phyloP scores from a whole-genome alignment of 2,329 filamentous ascomycete species.

The Cladorrhinum sp. region DNA sequence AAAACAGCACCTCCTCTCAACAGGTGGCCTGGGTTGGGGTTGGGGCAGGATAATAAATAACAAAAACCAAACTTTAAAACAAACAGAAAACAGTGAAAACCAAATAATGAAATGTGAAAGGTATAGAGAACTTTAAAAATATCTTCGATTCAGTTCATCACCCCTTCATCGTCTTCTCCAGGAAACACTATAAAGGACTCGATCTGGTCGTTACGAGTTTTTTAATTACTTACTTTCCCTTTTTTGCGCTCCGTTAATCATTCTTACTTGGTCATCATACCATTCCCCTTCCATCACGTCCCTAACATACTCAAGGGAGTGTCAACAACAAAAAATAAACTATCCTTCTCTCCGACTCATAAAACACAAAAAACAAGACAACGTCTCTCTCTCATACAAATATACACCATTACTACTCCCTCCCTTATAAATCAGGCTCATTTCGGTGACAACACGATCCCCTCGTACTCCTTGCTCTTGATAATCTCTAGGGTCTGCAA shows the following conservation, averaged over 20 bases:
- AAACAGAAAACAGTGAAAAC: no score
- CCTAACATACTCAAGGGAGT: neutral
- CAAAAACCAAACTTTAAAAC: no score
- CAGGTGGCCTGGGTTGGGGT: no score
- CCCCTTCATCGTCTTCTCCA: no score
- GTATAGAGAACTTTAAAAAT: no score
- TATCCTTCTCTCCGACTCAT: neutral
- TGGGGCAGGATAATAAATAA: no score
- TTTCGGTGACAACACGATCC: constrained; percentile 70
- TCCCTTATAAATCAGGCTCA: constrained; percentile 21
- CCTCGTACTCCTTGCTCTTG: constrained; percentile 85
- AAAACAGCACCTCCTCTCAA: no score
- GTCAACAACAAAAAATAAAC: neutral
- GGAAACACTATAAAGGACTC: no score
- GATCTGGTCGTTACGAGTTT: no score
- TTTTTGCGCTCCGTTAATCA: neutral
- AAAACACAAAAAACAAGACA: neutral
- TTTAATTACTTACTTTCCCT: no score
- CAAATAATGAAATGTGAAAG: no score
- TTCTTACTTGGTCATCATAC: constrained; percentile 6
- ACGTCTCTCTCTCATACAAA: neutral
- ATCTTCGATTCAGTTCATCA: no score
- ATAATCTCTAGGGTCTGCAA: constrained; percentile 94
- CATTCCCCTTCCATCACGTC: neutral
- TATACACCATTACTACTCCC: neutral